Evolutionary conservation across 805 yeast genomes (phyloP).

Genomic region (Alloascoidea africana): DNA sequence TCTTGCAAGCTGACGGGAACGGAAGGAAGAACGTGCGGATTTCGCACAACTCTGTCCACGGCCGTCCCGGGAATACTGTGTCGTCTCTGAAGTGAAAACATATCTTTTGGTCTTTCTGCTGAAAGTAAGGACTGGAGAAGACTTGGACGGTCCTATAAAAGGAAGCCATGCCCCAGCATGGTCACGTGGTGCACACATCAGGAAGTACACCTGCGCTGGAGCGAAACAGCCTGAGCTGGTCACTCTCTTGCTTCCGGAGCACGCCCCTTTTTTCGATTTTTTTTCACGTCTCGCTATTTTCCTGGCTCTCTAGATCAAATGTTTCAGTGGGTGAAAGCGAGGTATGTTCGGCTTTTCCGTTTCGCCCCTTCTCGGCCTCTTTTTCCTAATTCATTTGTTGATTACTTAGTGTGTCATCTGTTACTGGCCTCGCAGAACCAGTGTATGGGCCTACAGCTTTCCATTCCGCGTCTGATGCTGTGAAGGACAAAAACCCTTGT

Average conservation of each 20-base stretch:
- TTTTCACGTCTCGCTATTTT: too few relatives aligned
- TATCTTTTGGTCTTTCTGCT: too few relatives aligned
- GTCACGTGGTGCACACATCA: too few relatives aligned
- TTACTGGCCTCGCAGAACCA: conserved; percentile 81
- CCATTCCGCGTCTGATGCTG: conserved; percentile 49
- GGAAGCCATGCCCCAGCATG: too few relatives aligned
- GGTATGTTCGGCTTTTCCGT: conserved; percentile 3
- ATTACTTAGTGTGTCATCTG: conserved; percentile 41
- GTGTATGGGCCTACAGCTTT: conserved; percentile 72
- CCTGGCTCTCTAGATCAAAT: too few relatives aligned
- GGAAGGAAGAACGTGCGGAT: conserved; percentile 12
- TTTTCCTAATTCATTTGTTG: background rate
- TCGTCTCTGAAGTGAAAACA: too few relatives aligned
- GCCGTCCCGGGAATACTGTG: conserved; percentile 11
- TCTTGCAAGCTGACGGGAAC: conserved; percentile 9
- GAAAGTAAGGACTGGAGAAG: too few relatives aligned
- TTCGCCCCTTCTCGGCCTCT: background rate
- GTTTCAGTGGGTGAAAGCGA: conserved; percentile 63
- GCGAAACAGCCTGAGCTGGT: too few relatives aligned
- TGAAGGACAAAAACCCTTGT: conserved; percentile 31
- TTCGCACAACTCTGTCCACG: conserved; percentile 11
- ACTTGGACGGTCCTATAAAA: too few relatives aligned
- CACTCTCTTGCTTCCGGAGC: too few relatives aligned
- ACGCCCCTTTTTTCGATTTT: too few relatives aligned
- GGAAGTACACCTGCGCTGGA: too few relatives aligned